These are phyloP conservation scores for Rhodamnia argentea DNA, from an alignment of 345 rosid genomes.

Conservation along the genomic window DNA sequence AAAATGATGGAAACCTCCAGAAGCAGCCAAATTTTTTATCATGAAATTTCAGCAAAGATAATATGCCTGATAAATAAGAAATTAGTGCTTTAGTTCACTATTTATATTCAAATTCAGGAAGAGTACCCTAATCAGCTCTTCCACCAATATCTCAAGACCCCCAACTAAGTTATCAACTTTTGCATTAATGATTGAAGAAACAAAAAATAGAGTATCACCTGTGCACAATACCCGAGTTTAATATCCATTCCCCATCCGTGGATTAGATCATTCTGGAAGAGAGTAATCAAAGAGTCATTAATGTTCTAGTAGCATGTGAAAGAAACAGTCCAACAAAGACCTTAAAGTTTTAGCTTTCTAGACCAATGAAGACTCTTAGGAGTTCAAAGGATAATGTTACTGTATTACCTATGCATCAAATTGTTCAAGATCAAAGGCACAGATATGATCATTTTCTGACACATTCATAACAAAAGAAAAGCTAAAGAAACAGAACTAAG, in stretches of 20 bases:
- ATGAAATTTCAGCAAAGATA: background rate
- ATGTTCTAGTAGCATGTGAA: background rate
- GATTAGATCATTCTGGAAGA: conserved; percentile 75
- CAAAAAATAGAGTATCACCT: conserved; percentile 23
- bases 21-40: background rate
- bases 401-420: background rate
- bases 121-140: background rate
- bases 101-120: background rate
- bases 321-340: background rate
- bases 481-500: background rate
- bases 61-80: background rate
- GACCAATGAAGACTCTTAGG: background rate
- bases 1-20: background rate
- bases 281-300: background rate
- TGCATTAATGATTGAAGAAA: too few species aligned
- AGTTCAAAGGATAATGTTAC: background rate
- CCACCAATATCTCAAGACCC: background rate
- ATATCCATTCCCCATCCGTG: conserved; percentile 99
- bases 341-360: background rate
- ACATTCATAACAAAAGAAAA: background rate
- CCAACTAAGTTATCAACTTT: background rate
- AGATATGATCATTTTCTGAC: background rate
- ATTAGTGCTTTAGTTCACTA: background rate
- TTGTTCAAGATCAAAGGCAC: background rate
- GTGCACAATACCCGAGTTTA: conserved; percentile 97